Evolutionary conservation across 2,329 filamentous ascomycete genomes (phyloP).

Genomic region (Botryotinia globosa): DNA sequence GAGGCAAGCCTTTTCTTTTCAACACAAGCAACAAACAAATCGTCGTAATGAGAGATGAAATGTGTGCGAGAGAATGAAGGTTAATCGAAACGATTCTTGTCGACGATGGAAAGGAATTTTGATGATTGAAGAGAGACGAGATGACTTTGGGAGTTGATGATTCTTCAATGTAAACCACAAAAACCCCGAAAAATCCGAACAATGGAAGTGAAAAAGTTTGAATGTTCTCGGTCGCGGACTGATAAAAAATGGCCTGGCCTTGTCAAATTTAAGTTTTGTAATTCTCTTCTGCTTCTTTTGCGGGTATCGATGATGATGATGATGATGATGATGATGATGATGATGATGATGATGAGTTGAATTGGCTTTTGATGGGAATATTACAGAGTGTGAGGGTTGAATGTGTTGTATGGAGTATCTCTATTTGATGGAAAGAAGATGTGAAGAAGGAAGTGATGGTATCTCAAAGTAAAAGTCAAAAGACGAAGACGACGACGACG

Average conservation of each 20-base stretch:
- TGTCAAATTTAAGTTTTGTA: neutral
- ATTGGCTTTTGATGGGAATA: neutral
- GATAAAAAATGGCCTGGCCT: conserved; percentile 1
- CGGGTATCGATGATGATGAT: neutral
- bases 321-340: neutral
- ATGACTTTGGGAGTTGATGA: neutral
- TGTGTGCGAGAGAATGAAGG: neutral
- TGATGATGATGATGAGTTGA: neutral
- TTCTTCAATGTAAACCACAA: neutral
- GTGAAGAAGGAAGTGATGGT: conserved; percentile 1
- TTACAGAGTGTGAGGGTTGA: conserved; percentile 2
- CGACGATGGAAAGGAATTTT: neutral
- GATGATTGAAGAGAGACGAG: conserved; percentile 1
- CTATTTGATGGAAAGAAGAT: neutral
- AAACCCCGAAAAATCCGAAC: conserved; percentile 2
- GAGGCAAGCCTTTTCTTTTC: conserved; percentile 12
- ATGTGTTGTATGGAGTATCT: neutral
- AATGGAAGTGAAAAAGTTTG: neutral
- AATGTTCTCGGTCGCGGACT: conserved; percentile 3
- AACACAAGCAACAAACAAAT: conserved; percentile 13
- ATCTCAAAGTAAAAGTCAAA: conserved; percentile 4
- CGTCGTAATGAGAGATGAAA: neutral
- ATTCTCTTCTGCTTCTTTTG: neutral
- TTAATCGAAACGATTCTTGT: conserved; percentile 6
- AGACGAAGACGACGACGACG: neutral